phyloP scores from a whole-genome alignment of 805 yeast species.

The Lipomyces oligophaga region DNA sequence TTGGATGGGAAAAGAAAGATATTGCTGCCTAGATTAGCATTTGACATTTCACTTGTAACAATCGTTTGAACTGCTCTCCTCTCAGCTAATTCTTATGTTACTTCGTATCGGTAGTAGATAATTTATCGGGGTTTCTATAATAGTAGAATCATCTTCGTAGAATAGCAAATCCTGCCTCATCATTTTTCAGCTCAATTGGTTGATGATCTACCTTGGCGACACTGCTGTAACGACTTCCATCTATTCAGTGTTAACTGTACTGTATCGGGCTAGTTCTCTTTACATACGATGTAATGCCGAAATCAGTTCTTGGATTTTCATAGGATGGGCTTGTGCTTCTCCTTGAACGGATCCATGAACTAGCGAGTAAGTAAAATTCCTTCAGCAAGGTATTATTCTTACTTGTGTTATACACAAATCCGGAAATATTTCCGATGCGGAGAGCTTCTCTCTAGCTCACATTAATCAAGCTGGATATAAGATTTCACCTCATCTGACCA shows the following conservation, averaged over 20 bases:
- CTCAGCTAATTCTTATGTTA: not conserved
- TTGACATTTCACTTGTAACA: not conserved
- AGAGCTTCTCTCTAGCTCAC: conserved; percentile 4
- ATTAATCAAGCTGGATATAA: too few species aligned
- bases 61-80: not conserved
- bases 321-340: conserved; percentile 14
- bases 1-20: conserved; percentile 39
- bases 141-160: not conserved
- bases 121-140: not conserved
- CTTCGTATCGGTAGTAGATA: not conserved
- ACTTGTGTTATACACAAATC: conserved; percentile 19
- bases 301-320: conserved; percentile 2
- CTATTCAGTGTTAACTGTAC: conserved; percentile 1
- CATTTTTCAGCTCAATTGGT: not conserved
- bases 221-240: conserved; percentile 5
- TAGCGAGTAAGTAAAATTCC: not conserved
- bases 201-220: conserved; percentile 11
- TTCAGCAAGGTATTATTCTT: not conserved
- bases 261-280: not conserved
- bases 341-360: conserved; percentile 16
- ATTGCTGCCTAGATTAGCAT: conserved; percentile 30
- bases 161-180: conserved; percentile 7
- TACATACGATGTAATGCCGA: conserved; percentile 7
- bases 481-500: not conserved
- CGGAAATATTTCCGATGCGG: conserved; percentile 7